Evolutionary conservation across 179 eudicot genomes (phyloP), one percentile per base, ranked within the genome.

Genomic region (Beta corolliflora): DNA sequence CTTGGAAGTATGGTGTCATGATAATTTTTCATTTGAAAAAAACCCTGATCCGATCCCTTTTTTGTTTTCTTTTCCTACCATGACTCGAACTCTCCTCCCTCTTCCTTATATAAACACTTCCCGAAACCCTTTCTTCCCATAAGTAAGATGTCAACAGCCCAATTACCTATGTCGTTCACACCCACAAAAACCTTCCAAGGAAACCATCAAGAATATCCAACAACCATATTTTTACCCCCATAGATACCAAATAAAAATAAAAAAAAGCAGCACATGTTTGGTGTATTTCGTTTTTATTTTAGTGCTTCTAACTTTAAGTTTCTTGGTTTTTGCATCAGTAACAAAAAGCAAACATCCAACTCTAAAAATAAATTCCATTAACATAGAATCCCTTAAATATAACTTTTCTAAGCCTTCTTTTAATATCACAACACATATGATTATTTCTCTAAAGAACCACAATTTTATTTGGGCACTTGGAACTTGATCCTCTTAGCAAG

Each of bases 401-500:
- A 70, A 72, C 9, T 9, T 65, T 2, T 58, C 81, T 1, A 19
- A 46, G 5, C 73, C 88, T 36, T 86, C 84, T 1, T 66, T 90
- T 1, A 86, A 85, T 60, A 46, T 77, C 23, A 88, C 86, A 3
- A 31, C 89, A 68, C 48, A 63, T 10, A 81, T 85, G 6, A 79
- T 31, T 21, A 46, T 88, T 41, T 69, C 45, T 0, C 31, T 89
- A 4, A 14, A 45, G 46, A 92, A 92, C 83, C 74, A 23, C 0
- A 86, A 90, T 77, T 90, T 84, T 19, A 25, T 25, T 25, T 36
- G 95, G 92, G 7, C 50, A 80, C 63, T 81, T 89, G 29, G 69
- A 56, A 3, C 84, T 84, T 14, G 76, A 70, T 14, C 23, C 78
- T 52, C 52, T 31, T 14, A 74, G 1, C 9, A 23, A 36, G 2